Percentiles rank a stretch among this genome's conserved stretches.
phyloP scores from a whole-genome alignment of 139 green algal species.

The Chlamydomonas schloesseri region DNA sequence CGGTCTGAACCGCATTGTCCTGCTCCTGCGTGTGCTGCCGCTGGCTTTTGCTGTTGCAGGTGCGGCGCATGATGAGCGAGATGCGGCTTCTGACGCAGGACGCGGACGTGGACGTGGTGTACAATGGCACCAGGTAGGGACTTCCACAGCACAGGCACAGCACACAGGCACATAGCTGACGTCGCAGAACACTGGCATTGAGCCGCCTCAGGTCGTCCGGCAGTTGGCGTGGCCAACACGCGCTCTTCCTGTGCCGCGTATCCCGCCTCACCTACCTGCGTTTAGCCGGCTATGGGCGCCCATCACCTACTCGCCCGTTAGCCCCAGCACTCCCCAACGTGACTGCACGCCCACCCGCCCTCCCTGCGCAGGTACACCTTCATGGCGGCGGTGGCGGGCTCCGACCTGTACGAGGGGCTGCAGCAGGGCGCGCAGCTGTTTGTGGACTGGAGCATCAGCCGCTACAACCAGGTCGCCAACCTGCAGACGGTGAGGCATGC shows the following conservation, averaged over 20 bases:
- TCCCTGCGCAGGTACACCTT: neutral
- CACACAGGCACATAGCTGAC: no score
- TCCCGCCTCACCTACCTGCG: no score
- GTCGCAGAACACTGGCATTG: no score
- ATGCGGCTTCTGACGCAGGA: slow-evolving; percentile 16
- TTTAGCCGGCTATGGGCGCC: no score
- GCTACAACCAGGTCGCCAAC: slow-evolving; percentile 7
- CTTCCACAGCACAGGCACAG: no score
- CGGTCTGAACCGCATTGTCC: no score
- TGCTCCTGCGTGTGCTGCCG: no score
- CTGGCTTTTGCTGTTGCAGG: neutral
- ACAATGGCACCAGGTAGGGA: slow-evolving; percentile 3
- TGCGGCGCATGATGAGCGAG: slow-evolving; percentile 15
- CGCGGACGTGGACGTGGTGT: neutral
- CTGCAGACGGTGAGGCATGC: slow-evolving; percentile 10
- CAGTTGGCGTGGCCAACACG: no score
- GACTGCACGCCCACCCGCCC: neutral
- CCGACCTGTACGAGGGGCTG: slow-evolving; percentile 42
- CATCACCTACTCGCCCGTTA: no score
- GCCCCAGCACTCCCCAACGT: no score
- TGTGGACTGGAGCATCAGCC: slow-evolving; percentile 18
- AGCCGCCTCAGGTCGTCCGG: no score
- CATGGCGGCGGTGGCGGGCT: neutral
- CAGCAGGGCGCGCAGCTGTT: slow-evolving; percentile 21
- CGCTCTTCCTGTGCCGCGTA: no score